Percentiles rank a stretch among this genome's conserved stretches.
Evolutionary conservation across 2,329 filamentous ascomycete species (phyloP).

Genomic region (Oidium heveae): DNA sequence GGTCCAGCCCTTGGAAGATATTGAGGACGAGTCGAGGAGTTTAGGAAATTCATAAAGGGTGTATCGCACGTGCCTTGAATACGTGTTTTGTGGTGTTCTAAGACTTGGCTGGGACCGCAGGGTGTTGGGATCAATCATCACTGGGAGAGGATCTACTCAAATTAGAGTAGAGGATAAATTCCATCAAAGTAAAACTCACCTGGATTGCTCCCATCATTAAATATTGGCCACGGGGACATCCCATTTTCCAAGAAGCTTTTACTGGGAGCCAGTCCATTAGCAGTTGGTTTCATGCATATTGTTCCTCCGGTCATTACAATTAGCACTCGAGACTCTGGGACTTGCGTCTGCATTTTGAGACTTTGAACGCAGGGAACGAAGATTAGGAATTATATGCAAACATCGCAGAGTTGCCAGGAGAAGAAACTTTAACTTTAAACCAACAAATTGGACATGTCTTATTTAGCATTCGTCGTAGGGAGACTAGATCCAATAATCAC

Average conservation of each 20-base stretch:
- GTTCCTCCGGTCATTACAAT: constrained; percentile 41
- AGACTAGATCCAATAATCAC: too few relatives aligned
- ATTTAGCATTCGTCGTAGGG: too few relatives aligned
- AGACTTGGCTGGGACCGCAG: constrained; percentile 11
- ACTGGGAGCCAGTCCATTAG: constrained; percentile 34
- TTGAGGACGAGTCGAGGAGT: constrained; percentile 44
- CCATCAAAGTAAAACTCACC: constrained; percentile 10
- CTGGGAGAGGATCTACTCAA: constrained; percentile 11
- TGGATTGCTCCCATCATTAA: constrained; percentile 38
- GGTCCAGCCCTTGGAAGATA: constrained; percentile 45
- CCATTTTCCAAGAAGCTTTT: constrained; percentile 37
- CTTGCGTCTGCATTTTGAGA: constrained; percentile 8
- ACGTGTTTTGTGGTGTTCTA: constrained; percentile 36
- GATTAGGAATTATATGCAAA: too few relatives aligned
- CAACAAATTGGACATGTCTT: too few relatives aligned
- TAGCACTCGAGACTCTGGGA: constrained; percentile 34
- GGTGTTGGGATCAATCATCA: constrained; percentile 9
- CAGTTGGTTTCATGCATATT: constrained; percentile 46
- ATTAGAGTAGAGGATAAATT: constrained; percentile 1
- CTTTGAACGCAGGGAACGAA: background rate
- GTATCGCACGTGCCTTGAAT: constrained; percentile 39
- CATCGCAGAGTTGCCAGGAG: too few relatives aligned
- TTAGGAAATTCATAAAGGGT: constrained; percentile 43
- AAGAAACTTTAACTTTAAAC: too few relatives aligned
- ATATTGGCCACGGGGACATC: constrained; percentile 36